Evolutionary conservation across 202 grass and related monocot species (phyloP), one percentile per base, ranked within the genome.

Genomic region (Panicum hallii): DNA sequence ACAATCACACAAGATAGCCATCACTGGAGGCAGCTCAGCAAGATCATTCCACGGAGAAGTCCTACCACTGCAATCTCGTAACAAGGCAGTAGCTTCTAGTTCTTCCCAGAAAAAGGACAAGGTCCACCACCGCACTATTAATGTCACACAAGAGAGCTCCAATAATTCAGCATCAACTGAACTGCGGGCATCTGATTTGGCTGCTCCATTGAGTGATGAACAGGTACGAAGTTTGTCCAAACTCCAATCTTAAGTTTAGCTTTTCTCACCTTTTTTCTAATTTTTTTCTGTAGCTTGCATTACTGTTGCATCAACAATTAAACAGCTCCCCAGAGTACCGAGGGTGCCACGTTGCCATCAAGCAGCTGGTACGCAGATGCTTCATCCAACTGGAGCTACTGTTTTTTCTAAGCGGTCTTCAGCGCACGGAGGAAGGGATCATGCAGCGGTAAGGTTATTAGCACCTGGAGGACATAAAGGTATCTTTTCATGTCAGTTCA

Each of bases 301-400:
- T 99, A 57, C 76, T 99, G 74, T 84, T 99, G 77, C 96, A 99
- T 90, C 96, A 99, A 84, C 93, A 99, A 91, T 87, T 99, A 83
- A 99, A 99, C 84, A 99, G 96, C 78, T 99, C 96, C 49, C 93
- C 96, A 99, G 96, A 86, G 96, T 99, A 79, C 96, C 96, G 34
- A 96, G 96, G 90, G 93, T 99, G 45, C 91, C 96, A 77, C 93
- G 96, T 79, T 56, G 92, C 84, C 88, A 92, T 73, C 96, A 99
- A 82, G 78, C 93, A 70, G 53, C 82, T 86, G 87, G 86, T 80
- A 72, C 81, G 61, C 95, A 95, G 66, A 88, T 87, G 43, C 64
- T 85, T 45, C 83, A 89, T 67, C 54, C 88, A 63, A 87, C 87
- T 89, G 87, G 86, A 72, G 90, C 88, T 28, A 83, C 53, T 80